These are phyloP conservation scores for Pinus albicaulis DNA, from an alignment of 75 land plant species.

Conservation along the genomic window DNA sequence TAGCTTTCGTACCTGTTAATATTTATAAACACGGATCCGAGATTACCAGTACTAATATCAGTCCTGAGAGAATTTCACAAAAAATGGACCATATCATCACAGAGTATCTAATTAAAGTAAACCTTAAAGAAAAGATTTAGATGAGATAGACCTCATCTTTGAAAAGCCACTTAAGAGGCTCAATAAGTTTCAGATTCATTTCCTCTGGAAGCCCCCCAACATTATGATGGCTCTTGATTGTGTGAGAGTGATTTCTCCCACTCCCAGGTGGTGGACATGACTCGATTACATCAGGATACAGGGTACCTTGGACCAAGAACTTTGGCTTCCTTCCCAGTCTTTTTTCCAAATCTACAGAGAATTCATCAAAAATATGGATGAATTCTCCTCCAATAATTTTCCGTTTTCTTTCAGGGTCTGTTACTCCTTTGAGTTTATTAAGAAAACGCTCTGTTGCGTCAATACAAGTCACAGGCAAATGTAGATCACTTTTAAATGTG, in stretches of 20 bases:
- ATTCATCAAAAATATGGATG: constrained; percentile 80
- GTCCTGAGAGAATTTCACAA: neutral
- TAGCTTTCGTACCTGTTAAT: constrained; percentile 67
- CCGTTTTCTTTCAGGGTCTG: constrained; percentile 81
- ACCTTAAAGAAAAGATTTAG: neutral
- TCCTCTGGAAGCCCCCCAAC: constrained; percentile 94
- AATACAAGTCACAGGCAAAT: constrained; percentile 87
- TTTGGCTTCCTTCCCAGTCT: constrained; percentile 67
- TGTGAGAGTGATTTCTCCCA: constrained; percentile 95
- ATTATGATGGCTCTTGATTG: constrained; percentile 99
- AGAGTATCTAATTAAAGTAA: constrained; percentile 1
- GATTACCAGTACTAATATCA: neutral
- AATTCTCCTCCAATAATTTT: constrained; percentile 94
- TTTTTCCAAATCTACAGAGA: constrained; percentile 59
- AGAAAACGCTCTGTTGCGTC: constrained; percentile 89
- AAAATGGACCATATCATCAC: neutral
- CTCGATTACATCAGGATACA: constrained; percentile 98
- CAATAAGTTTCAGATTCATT: constrained; percentile 91
- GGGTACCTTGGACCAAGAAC: constrained; percentile 91
- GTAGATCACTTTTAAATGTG: constrained; percentile 81
- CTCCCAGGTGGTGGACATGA: constrained; percentile 99
- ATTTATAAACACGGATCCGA: neutral
- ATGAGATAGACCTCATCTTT: constrained; percentile 75
- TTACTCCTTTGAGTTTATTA: constrained; percentile 80
- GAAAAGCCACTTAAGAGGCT: constrained; percentile 92